Evolutionary conservation across 1,284 basidiomycete species (phyloP).

Genomic region (Vanrija pseudolonga): DNA sequence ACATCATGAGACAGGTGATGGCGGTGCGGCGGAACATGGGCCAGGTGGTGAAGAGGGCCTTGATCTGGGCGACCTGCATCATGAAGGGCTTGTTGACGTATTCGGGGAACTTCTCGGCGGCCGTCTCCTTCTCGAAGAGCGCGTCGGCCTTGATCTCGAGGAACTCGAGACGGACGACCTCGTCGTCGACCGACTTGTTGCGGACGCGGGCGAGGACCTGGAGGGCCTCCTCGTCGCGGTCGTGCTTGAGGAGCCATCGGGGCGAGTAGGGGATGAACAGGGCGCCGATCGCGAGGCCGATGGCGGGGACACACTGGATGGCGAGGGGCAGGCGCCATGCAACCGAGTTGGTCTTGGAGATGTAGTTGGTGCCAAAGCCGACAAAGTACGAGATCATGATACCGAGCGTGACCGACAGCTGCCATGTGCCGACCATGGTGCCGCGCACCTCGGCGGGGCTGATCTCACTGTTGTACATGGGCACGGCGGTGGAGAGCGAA

Average conservation of each 20-base stretch:
- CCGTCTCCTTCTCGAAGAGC: conserved; percentile 51
- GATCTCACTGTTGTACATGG: conserved; percentile 52
- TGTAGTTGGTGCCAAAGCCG: conserved; percentile 61
- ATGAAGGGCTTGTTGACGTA: conserved; percentile 6
- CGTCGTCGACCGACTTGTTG: conserved; percentile 56
- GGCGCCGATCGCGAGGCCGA: conserved; percentile 45
- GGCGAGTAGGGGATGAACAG: conserved; percentile 56
- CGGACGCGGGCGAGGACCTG: conserved; percentile 60
- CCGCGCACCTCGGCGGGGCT: conserved; percentile 74
- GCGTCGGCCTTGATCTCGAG: conserved; percentile 73
- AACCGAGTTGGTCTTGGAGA: conserved; percentile 53
- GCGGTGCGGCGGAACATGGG: conserved; percentile 34
- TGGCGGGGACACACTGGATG: conserved; percentile 64
- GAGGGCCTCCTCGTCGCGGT: conserved; percentile 66
- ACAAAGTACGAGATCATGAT: conserved; percentile 67
- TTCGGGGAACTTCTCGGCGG: conserved; percentile 15
- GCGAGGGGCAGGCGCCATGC: conserved; percentile 74
- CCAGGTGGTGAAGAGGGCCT: conserved; percentile 16
- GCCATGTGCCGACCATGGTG: conserved; percentile 64
- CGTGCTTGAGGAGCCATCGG: conserved; percentile 59
- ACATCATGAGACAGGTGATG: conserved; percentile 45
- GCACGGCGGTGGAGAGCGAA: conserved; percentile 69
- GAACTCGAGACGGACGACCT: conserved; percentile 69
- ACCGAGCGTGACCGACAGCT: conserved; percentile 49
- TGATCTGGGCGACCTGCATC: conserved; percentile 16